Base-by-base conservation (phyloP, 2,329 filamentous ascomycete genomes). In the Botrytis byssoidea region DNA sequence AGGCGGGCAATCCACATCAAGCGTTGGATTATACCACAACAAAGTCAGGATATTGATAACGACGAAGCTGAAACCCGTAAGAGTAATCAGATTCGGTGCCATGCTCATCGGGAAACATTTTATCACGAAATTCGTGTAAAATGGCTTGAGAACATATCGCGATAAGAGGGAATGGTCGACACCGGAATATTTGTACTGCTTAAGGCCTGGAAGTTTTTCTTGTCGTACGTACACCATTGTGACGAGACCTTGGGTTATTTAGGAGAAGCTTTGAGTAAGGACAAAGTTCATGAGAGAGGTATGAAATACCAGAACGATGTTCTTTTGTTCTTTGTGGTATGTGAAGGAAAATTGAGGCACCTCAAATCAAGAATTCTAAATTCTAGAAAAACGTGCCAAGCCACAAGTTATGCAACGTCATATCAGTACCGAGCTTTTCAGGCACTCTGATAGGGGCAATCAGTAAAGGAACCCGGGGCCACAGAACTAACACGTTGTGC, bases 201-300 rank as follows among this genome's bases (percentile, higher is more conserved):
- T 93, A 79, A 99, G 90, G 82, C 93, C 93, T 57, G 92, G 90
- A 76, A 99, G 91, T 84, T 93, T 91, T 81, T 95, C 91, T 84
- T 97, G 93, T 77, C 96, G 93, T 75, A 99, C 94, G 87, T 98
- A 98, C 76, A 96, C 95, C 94, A 98, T 98, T 72, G 79, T 86
- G 78, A 72, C 75, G 75, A 73, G 69, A 22, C 55, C 29, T 70
- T 60, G 40, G 35, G 40, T 60, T 70, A 3, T 37, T 46, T 4
- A 37, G 10, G 16, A 40, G 25, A 4, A 42, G 18, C 32, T 42
- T 40, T 22, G 44, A 25, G 10, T 20, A 65, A 32, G 35, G 40
- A 44, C 2, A 42, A 69, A 69, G 18, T 69, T 69, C 66, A 42
- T 69, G 66, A 57, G 66, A 12, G 32, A 42, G 48, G 16, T 32